A percentile compares a stretch with the other conserved stretches of the same genome.
Evolutionary conservation across 768 basidiomycete species (phyloP).

Genomic region (Daedaleopsis nitida): DNA sequence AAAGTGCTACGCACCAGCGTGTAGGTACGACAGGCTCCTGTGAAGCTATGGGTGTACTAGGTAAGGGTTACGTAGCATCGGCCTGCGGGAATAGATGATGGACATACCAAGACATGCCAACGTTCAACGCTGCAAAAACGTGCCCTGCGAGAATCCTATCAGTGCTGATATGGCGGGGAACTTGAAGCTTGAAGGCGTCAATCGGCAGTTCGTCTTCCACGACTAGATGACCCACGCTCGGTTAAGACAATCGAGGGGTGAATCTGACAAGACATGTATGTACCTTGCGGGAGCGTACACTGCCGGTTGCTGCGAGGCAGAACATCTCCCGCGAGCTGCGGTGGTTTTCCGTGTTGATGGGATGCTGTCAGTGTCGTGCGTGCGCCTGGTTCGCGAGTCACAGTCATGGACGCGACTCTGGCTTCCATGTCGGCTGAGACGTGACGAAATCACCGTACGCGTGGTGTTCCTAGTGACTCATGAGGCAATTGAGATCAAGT

Average conservation of each 20-base stretch:
- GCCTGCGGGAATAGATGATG: background rate
- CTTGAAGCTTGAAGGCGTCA: too few relatives aligned
- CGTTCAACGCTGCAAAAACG: background rate
- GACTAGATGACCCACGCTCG: background rate
- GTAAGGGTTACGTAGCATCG: background rate
- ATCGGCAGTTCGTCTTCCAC: background rate
- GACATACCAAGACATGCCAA: background rate
- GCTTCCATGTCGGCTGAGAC: too few relatives aligned
- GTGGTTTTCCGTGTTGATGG: too few relatives aligned
- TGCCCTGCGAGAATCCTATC: background rate
- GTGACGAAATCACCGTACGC: too few relatives aligned
- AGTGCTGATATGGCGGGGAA: background rate
- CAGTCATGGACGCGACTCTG: too few relatives aligned
- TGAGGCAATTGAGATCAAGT: too few relatives aligned
- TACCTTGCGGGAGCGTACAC: background rate
- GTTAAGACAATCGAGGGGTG: background rate
- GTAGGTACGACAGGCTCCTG: background rate
- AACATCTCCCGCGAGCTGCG: too few relatives aligned
- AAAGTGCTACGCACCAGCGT: background rate
- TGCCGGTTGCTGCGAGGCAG: too few relatives aligned
- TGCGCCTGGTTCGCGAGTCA: too few relatives aligned
- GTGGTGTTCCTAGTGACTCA: too few relatives aligned
- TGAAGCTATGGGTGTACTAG: background rate
- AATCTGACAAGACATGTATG: background rate
- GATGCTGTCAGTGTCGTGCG: too few relatives aligned